A percentile compares a stretch with the other conserved stretches of the same genome.
These are phyloP conservation scores for Aspergillus saccharolyticus DNA, from an alignment of 495 filamentous ascomycete genomes.

Conservation along the genomic window DNA sequence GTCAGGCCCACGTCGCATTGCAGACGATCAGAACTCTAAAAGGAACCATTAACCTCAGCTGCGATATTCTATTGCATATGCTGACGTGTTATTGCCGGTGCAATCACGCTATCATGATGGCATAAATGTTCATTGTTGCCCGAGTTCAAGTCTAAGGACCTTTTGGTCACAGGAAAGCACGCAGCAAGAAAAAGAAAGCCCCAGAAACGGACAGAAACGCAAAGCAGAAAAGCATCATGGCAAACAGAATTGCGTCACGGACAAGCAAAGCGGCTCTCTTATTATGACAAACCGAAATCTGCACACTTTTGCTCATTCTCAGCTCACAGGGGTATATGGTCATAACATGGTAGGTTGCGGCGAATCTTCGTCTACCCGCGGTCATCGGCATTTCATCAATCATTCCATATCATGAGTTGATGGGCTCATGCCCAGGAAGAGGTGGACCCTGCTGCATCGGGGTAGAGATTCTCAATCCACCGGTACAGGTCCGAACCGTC, in stretches of 20 bases:
- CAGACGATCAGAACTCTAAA: neutral
- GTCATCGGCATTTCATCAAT: neutral
- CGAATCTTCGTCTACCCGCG: neutral
- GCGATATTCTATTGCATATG: neutral
- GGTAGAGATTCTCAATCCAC: constrained; percentile 2
- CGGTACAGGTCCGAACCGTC: neutral
- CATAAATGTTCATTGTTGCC: neutral
- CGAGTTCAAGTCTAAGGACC: neutral
- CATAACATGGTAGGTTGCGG: neutral
- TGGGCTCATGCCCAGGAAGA: neutral
- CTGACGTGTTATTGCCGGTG: neutral
- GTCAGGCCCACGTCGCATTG: neutral
- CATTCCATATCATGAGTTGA: neutral
- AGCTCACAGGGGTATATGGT: neutral
- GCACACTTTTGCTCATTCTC: neutral
- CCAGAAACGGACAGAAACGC: neutral
- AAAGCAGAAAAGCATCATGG: neutral
- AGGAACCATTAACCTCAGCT: neutral
- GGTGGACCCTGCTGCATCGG: neutral
- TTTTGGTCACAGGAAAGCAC: neutral
- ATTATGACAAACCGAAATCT: neutral
- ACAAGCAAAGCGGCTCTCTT: neutral
- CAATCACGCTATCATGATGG: neutral
- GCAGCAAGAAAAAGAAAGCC: neutral
- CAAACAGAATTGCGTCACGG: too few species aligned